Conservation (phyloP, 352 stramenopile genomes). For the Pythium grandisporangium region DNA sequence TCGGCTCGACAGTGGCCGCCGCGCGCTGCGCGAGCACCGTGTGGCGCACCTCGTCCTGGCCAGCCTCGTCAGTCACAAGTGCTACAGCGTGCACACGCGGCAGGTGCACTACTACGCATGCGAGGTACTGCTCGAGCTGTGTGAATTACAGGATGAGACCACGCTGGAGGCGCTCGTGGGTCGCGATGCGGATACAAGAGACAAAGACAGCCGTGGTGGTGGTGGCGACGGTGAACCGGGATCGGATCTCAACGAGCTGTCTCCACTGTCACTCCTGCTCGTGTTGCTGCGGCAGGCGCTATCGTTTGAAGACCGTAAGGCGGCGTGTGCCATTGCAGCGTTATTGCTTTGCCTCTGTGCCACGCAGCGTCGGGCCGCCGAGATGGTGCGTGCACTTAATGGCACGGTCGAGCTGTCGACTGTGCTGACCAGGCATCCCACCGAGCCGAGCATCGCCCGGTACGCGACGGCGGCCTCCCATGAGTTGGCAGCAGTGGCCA, state of each 20-base stretch:
- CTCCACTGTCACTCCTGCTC: constrained; percentile 57
- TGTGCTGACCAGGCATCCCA: constrained; percentile 62
- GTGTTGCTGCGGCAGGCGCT: constrained; percentile 64
- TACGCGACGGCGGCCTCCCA: constrained; percentile 48
- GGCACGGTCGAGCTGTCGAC: constrained; percentile 63
- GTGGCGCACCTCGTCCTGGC: constrained; percentile 53
- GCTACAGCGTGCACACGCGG: constrained; percentile 72
- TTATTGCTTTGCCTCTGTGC: constrained; percentile 66
- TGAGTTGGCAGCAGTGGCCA: constrained; percentile 37
- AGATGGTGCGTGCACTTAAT: constrained; percentile 43
- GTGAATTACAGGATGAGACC: constrained; percentile 48
- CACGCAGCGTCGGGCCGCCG: constrained; percentile 36
- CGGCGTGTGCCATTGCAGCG: constrained; percentile 58
- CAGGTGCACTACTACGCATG: constrained; percentile 81
- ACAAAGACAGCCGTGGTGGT: too few species aligned
- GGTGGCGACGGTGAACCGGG: constrained; percentile 10
- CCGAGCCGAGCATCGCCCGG: constrained; percentile 58
- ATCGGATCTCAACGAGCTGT: constrained; percentile 23
- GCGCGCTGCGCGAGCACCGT: constrained; percentile 37
- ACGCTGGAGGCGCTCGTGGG: constrained; percentile 44
- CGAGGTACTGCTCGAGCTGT: constrained; percentile 71
- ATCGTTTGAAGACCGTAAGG: constrained; percentile 74
- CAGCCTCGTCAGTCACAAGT: constrained; percentile 69
- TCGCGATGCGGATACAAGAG: too few species aligned
- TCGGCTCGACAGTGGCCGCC: constrained; percentile 32